Percentiles rank a stretch among this genome's conserved stretches.
Evolutionary conservation across 805 yeast genomes (phyloP).

Genomic region (Cyberlindnera veronae): DNA sequence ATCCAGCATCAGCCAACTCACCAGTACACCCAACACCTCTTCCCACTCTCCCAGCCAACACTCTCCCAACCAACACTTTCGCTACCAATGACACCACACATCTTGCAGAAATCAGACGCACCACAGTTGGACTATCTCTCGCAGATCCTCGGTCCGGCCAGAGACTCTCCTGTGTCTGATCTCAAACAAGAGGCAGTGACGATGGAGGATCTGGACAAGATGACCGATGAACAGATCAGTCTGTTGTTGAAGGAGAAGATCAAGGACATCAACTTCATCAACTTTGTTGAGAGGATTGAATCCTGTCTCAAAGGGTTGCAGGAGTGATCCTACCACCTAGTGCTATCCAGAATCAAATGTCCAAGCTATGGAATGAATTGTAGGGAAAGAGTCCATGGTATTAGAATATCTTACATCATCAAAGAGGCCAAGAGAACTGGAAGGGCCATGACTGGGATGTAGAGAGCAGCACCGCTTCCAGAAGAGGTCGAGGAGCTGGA

Average conservation of each 20-base stretch:
- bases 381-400: no score
- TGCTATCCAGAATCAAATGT: no score
- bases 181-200: no score
- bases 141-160: conserved; percentile 15
- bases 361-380: no score
- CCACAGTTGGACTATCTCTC: conserved; percentile 13
- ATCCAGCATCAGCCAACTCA: background rate
- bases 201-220: conserved; percentile 4
- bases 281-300: conserved; percentile 26
- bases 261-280: conserved; percentile 23
- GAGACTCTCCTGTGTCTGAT: background rate
- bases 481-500: background rate
- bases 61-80: background rate
- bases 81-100: background rate
- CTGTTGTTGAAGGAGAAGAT: conserved; percentile 18
- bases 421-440: conserved; percentile 13
- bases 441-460: conserved; percentile 12
- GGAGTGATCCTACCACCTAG: no score
- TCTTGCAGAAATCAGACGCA: background rate
- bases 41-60: conserved; percentile 3
- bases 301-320: conserved; percentile 18
- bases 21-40: background rate
- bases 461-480: conserved; percentile 5
- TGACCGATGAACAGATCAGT: conserved; percentile 21
- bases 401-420: conserved; percentile 7